Conservation (phyloP, 441 rosid species). For the Capsella rubella region DNA sequence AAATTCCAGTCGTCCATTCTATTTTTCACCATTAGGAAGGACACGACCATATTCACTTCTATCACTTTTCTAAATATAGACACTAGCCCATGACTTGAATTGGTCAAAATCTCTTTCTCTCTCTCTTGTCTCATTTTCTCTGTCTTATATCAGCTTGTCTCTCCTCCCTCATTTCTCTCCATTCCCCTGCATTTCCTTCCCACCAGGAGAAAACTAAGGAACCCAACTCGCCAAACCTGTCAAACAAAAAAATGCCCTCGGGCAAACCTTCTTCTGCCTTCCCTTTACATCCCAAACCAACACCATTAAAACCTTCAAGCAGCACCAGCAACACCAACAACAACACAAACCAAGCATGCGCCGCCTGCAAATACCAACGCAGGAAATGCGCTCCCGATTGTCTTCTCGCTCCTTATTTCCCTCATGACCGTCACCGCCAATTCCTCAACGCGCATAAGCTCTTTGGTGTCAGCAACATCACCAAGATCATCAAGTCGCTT, state of each 20-base stretch:
- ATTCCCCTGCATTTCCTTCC: slow-evolving; percentile 50
- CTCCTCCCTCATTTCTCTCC: slow-evolving; percentile 64
- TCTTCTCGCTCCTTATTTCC: slow-evolving; percentile 94
- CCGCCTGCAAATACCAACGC: slow-evolving; percentile 98
- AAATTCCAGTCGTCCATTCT: slow-evolving; percentile 44
- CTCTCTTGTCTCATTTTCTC: slow-evolving; percentile 41
- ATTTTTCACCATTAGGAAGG: slow-evolving; percentile 41
- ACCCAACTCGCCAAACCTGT: slow-evolving; percentile 36
- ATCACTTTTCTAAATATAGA: slow-evolving; percentile 44
- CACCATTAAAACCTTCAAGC: slow-evolving; percentile 44
- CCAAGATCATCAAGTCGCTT: slow-evolving; percentile 77
- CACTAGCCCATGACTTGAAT: slow-evolving; percentile 48
- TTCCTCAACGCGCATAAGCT: slow-evolving; percentile 95
- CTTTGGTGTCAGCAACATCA: slow-evolving; percentile 91
- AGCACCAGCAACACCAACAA: slow-evolving; percentile 41
- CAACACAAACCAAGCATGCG: slow-evolving; percentile 85
- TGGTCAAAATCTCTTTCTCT: slow-evolving; percentile 43
- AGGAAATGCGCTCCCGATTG: slow-evolving; percentile 94
- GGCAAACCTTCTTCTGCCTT: slow-evolving; percentile 72
- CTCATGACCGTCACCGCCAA: slow-evolving; percentile 77
- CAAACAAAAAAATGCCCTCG: slow-evolving; percentile 56
- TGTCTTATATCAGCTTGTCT: slow-evolving; percentile 45
- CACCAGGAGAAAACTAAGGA: slow-evolving; percentile 56
- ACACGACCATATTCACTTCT: slow-evolving; percentile 41
- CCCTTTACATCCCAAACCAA: slow-evolving; percentile 48